phyloP scores from a whole-genome alignment of 2,329 filamentous ascomycete species.

The Nemania sp. region DNA sequence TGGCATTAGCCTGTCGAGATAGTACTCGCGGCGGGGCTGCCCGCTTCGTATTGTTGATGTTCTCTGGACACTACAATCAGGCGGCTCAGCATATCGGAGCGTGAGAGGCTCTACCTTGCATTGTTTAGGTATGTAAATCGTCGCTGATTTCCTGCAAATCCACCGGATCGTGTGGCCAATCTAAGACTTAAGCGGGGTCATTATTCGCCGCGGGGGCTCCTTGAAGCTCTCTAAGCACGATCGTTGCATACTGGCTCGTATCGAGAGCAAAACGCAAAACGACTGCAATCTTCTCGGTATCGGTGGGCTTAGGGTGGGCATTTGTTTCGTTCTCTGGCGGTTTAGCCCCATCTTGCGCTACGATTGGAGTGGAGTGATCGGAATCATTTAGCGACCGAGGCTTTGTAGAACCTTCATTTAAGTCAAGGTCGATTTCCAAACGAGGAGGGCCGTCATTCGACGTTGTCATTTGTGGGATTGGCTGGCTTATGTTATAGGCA shows the following conservation, averaged over 20 bases:
- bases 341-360: constrained; percentile 6
- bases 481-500: not conserved
- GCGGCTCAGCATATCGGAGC: too few relatives aligned
- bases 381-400: not conserved
- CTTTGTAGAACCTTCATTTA: not conserved
- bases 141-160: too few relatives aligned
- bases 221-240: constrained; percentile 41
- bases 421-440: not conserved
- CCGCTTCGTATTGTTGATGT: too few relatives aligned
- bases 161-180: too few relatives aligned
- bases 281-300: constrained; percentile 39
- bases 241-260: constrained; percentile 42
- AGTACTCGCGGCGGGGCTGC: too few relatives aligned
- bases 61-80: too few relatives aligned
- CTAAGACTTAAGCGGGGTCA: not conserved
- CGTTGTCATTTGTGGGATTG: not conserved
- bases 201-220: constrained; percentile 21
- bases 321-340: not conserved
- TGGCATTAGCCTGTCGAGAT: too few relatives aligned
- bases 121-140: too few relatives aligned
- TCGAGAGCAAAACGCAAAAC: constrained; percentile 40
- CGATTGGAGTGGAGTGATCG: not conserved
- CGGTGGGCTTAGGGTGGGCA: constrained; percentile 11
- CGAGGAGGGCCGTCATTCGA: not conserved
- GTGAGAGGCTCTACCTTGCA: too few relatives aligned